These are phyloP conservation scores for Penicillium occitanis DNA, from an alignment of 2,329 filamentous ascomycete genomes.

Conservation along the genomic window DNA sequence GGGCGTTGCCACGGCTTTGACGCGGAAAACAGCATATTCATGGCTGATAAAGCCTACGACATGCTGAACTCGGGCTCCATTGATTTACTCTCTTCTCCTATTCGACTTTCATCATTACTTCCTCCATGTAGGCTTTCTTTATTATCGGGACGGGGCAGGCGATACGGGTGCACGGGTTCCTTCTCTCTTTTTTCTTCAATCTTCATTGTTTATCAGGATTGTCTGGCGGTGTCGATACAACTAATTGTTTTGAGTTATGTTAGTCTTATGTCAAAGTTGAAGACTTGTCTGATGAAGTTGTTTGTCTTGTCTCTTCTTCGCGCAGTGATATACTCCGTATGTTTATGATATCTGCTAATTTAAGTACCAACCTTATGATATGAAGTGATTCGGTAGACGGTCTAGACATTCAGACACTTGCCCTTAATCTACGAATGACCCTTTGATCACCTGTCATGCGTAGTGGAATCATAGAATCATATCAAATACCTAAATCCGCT, in stretches of 20 bases:
- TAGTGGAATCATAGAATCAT: neutral
- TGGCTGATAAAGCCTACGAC: neutral
- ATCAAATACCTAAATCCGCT: neutral
- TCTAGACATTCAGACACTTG: too few relatives aligned
- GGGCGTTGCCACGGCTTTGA: too few relatives aligned
- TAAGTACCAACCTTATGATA: neutral
- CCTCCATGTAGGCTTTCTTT: slow-evolving; percentile 1
- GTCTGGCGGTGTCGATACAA: slow-evolving; percentile 7
- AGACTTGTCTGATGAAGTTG: neutral
- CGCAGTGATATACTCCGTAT: slow-evolving; percentile 1
- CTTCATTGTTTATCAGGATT: neutral
- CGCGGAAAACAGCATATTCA: neutral
- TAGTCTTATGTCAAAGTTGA: neutral
- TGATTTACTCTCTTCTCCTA: neutral
- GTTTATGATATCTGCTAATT: slow-evolving; percentile 1
- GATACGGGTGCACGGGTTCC: slow-evolving; percentile 16
- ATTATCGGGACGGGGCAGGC: slow-evolving; percentile 17
- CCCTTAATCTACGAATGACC: neutral
- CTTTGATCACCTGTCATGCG: neutral
- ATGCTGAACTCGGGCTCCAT: neutral
- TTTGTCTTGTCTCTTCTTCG: neutral
- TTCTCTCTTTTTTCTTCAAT: neutral
- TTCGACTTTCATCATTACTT: neutral
- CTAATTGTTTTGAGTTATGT: slow-evolving; percentile 4
- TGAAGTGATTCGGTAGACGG: neutral